Evolutionary conservation across 1,139 yeast genomes (phyloP), one percentile per base, ranked within the genome.

Genomic region (Zygosaccharomyces sapae): DNA sequence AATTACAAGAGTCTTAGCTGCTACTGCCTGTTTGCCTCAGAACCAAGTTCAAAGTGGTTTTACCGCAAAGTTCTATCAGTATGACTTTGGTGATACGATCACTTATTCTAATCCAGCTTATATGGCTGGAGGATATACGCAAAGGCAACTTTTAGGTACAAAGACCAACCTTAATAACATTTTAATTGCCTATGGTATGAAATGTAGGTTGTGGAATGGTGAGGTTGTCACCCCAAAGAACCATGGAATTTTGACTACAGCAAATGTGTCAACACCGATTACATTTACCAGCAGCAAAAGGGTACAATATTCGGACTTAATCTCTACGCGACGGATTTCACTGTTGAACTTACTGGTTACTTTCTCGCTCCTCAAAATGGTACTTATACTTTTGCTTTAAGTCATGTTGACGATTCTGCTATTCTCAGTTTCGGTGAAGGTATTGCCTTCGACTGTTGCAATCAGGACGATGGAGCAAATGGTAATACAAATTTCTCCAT

Each of bases 371-470:
- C 44, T 3, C 41, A 38, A 19, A 49, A 58, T 9, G 70, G 70
- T 49, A 42, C 53, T 3, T 65, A 65, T 39, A 51, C 55, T 1
- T 54, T 66, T 34, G 25, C 43, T 4, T 38, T 63, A 18, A 31
- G 40, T 5, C 13, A 31, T 2, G 53, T 55, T 33, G 69, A 66
- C 52, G 67, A 66, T 52, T 52, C 58, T 12, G 63, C 56, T 2
- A 52, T 55, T 54, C 50, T 64, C 2, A 53, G 54, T 42, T 42
- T 65, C 43, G 69, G 67, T 31, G 49, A 49, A 20, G 55, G 50
- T 2, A 55, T 53, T 41, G 68, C 65, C 3, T 61, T 65, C 34
- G 56, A 48, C 16, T 66, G 70, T 52, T 66, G 70, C 54, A 44
- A 54, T 5, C 45, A 49, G 19, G 13, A 20, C 13, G 30, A 12